Conservation (phyloP, 164 flowering plant species). For the Hamamelis virginiana region DNA sequence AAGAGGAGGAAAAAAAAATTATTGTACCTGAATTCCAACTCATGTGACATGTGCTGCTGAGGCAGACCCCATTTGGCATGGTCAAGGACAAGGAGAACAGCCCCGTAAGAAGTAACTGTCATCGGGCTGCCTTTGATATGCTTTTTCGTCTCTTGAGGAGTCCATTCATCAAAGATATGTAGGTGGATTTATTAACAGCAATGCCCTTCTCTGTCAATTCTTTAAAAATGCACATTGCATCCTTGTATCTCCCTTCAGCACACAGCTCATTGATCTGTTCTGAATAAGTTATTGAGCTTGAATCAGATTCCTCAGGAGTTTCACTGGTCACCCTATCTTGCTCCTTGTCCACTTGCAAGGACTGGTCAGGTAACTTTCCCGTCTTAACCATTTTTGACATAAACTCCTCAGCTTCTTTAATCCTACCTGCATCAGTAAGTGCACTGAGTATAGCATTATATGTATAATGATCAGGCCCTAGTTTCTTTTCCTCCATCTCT, state of each 20-base stretch:
- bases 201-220: constrained; percentile 54
- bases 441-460: constrained; percentile 47
- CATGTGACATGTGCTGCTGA: not conserved
- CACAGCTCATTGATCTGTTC: constrained; percentile 61
- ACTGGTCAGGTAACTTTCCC: constrained; percentile 28
- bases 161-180: constrained; percentile 62
- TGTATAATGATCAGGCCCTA: constrained; percentile 58
- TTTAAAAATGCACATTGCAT: constrained; percentile 55
- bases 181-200: constrained; percentile 42
- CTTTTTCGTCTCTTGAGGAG: constrained; percentile 67
- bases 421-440: constrained; percentile 54
- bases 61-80: not conserved
- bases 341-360: constrained; percentile 15
- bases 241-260: constrained; percentile 55
- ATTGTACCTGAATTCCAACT: not conserved
- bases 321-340: constrained; percentile 21
- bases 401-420: constrained; percentile 55
- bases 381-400: constrained; percentile 39
- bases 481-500: constrained; percentile 65
- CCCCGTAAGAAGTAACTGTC: not conserved
- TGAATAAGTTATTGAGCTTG: constrained; percentile 38
- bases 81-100: not conserved
- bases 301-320: constrained; percentile 26
- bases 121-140: constrained; percentile 29
- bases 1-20: not conserved